Evolutionary conservation across 805 yeast genomes (phyloP).

Genomic region (Pichia occidentalis): DNA sequence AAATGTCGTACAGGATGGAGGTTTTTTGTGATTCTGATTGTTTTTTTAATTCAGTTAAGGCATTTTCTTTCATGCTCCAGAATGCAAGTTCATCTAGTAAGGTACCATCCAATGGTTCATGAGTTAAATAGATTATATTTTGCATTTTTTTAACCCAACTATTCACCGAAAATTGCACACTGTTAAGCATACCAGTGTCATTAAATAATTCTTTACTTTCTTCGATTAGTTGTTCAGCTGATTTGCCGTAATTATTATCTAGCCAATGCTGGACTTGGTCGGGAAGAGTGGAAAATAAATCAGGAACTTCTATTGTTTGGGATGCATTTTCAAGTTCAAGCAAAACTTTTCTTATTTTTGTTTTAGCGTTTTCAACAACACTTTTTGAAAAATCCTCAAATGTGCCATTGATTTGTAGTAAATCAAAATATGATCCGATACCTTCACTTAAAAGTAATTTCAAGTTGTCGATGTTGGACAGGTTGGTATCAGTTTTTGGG

Average conservation of each 20-base stretch:
- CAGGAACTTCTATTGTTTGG: conserved; percentile 63
- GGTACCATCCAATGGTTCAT: conserved; percentile 50
- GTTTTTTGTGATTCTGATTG: conserved; percentile 56
- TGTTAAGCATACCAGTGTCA: conserved; percentile 57
- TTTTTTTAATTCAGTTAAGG: conserved; percentile 46
- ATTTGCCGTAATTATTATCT: conserved; percentile 14
- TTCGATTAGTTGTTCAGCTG: conserved; percentile 18
- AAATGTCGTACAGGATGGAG: conserved; percentile 47
- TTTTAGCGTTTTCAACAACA: conserved; percentile 43
- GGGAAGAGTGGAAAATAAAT: conserved; percentile 47
- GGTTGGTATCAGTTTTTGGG: not conserved
- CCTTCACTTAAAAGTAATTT: conserved; percentile 56
- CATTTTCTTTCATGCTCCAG: conserved; percentile 68
- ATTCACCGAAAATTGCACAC: conserved; percentile 62
- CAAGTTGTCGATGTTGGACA: conserved; percentile 38
- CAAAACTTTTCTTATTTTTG: conserved; percentile 62
- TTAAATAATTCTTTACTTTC: conserved; percentile 25
- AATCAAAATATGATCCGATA: conserved; percentile 63
- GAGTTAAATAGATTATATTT: conserved; percentile 44
- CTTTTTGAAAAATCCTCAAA: conserved; percentile 22
- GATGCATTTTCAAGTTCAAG: conserved; percentile 61
- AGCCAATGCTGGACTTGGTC: conserved; percentile 40
- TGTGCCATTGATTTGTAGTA: conserved; percentile 25
- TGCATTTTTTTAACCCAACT: conserved; percentile 66
- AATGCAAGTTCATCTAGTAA: conserved; percentile 63